Percentiles rank a stretch among this genome's conserved stretches.
Conservation (phyloP, 169 alveolate genomes). For the Plasmodium falciparum region DNA sequence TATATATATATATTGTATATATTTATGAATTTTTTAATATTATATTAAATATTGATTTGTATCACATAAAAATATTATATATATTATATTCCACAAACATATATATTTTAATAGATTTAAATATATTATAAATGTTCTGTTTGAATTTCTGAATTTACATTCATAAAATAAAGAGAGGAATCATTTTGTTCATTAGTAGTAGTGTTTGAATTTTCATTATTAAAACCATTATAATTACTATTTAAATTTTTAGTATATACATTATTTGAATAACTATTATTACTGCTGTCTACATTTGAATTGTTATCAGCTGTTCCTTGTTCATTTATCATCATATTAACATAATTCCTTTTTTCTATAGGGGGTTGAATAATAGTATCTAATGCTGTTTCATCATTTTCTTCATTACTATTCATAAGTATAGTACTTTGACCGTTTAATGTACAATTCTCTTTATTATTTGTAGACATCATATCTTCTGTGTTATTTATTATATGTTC, state of each 20-base stretch:
- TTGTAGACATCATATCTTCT: too few species aligned
- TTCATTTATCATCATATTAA: constrained; percentile 13
- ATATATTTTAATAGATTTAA: too few species aligned
- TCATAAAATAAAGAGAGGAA: constrained; percentile 53
- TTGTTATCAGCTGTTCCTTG: constrained; percentile 7
- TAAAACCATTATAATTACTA: constrained; percentile 17
- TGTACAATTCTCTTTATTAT: not conserved
- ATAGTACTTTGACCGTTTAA: not conserved
- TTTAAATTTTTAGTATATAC: constrained; percentile 13
- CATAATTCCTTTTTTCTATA: constrained; percentile 19
- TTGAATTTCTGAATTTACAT: constrained; percentile 41
- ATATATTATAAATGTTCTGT: constrained; percentile 29
- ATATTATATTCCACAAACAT: too few species aligned
- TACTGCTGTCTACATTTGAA: not conserved
- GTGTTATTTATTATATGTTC: too few species aligned
- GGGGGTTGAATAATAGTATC: not conserved
- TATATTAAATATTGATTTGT: too few species aligned
- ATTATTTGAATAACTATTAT: constrained; percentile 25
- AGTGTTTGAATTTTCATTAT: constrained; percentile 28
- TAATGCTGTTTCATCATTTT: not conserved
- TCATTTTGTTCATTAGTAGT: constrained; percentile 12
- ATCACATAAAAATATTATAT: too few species aligned
- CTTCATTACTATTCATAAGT: not conserved
- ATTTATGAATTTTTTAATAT: too few species aligned
- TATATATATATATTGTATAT: too few species aligned